phyloP scores from a whole-genome alignment of 2,329 filamentous ascomycete species.

The Aureobasidium melanogenum region DNA sequence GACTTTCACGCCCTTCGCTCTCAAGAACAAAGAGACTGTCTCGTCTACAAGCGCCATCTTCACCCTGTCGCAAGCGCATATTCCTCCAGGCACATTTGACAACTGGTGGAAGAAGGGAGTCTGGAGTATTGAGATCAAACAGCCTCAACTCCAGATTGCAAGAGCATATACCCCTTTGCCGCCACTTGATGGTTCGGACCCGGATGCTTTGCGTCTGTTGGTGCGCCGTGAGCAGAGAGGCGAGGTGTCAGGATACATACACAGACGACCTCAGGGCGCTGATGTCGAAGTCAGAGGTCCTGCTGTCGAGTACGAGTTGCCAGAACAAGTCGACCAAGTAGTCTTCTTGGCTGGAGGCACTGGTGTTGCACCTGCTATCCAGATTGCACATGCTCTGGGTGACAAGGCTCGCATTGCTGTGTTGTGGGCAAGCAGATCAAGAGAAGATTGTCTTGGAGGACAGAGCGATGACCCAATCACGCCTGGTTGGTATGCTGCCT shows the following conservation, averaged over 20 bases:
- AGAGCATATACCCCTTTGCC: conserved; percentile 86
- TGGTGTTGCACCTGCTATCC: conserved; percentile 81
- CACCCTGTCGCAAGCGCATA: conserved; percentile 37
- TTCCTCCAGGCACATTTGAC: conserved; percentile 10
- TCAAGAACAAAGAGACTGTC: conserved; percentile 52
- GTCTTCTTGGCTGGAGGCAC: conserved; percentile 89
- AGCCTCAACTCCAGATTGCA: conserved; percentile 87
- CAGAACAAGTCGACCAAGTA: conserved; percentile 47
- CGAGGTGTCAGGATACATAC: conserved; percentile 78
- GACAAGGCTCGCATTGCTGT: conserved; percentile 50
- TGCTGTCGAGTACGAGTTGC: conserved; percentile 54
- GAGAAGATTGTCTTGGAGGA: conserved; percentile 57
- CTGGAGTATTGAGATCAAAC: conserved; percentile 88
- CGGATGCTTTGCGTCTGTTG: conserved; percentile 55
- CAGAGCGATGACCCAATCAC: conserved; percentile 37
- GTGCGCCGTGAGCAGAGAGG: conserved; percentile 71
- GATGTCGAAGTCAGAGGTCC: conserved; percentile 72
- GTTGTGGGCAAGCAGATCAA: conserved; percentile 69
- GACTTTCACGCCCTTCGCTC: conserved; percentile 57
- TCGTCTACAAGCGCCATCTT: conserved; percentile 63
- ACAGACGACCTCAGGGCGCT: conserved; percentile 29
- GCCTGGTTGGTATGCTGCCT: neutral
- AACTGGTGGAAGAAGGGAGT: conserved; percentile 14
- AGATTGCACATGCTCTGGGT: conserved; percentile 53
- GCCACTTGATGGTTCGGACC: conserved; percentile 27